Evolutionary conservation across 2,329 filamentous ascomycete species (phyloP).

Genomic region (Fusarium sp.): DNA sequence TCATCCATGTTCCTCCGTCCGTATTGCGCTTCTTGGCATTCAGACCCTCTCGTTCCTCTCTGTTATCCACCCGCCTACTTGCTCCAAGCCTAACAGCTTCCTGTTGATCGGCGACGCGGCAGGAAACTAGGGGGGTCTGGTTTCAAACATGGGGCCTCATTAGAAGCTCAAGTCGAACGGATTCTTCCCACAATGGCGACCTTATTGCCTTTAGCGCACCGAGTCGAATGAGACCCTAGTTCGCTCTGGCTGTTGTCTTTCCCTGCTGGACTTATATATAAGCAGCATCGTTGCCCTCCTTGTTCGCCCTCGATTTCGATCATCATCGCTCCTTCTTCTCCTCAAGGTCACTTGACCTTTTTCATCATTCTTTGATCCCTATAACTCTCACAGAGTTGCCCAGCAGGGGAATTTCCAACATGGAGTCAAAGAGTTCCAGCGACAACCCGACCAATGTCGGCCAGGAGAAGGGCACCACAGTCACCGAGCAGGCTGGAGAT

Average conservation of each 20-base stretch:
- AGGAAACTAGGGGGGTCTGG: conserved; percentile 22
- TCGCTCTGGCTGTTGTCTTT: conserved; percentile 6
- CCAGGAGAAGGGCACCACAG: conserved; percentile 39
- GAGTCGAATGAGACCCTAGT: conserved; percentile 15
- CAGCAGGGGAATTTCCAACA: conserved; percentile 27
- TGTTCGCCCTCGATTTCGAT: neutral
- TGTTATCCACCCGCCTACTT: conserved; percentile 22
- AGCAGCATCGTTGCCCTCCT: conserved; percentile 30
- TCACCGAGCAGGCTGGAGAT: conserved; percentile 35
- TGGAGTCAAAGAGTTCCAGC: conserved; percentile 38
- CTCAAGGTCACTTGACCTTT: conserved; percentile 34
- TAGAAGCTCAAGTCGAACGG: conserved; percentile 15
- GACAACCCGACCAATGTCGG: conserved; percentile 40
- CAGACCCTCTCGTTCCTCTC: conserved; percentile 24
- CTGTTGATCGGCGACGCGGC: conserved; percentile 29
- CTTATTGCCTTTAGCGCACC: conserved; percentile 1
- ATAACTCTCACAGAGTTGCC: conserved; percentile 5
- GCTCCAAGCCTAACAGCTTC: conserved; percentile 10
- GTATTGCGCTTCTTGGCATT: conserved; percentile 39
- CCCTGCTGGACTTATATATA: conserved; percentile 30
- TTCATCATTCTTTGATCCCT: conserved; percentile 22
- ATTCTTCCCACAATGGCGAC: conserved; percentile 16
- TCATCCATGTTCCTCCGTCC: conserved; percentile 42
- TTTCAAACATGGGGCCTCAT: conserved; percentile 10
- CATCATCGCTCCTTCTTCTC: conserved; percentile 28